Conservation (phyloP, 805 yeast genomes). For the Clavispora carvajalis region DNA sequence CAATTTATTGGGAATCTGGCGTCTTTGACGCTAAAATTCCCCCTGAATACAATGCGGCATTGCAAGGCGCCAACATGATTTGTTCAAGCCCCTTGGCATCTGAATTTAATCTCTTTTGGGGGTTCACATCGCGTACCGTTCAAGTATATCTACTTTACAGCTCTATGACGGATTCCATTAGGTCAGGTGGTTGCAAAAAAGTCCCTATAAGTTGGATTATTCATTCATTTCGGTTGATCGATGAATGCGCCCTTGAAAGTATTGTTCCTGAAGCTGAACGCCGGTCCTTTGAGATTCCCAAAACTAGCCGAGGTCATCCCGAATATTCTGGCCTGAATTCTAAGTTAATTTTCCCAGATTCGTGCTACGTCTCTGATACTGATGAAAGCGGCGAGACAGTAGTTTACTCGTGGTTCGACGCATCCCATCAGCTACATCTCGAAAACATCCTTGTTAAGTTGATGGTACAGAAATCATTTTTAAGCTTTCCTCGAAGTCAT, state of each 20-base stretch:
- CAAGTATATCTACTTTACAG: conserved; percentile 22
- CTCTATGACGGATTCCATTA: conserved; percentile 19
- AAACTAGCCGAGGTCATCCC: conserved; percentile 25
- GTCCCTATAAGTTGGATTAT: conserved; percentile 15
- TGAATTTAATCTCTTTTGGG: conserved; percentile 30
- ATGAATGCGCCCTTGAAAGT: conserved; percentile 15
- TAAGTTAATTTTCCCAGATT: conserved; percentile 5
- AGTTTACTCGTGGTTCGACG: conserved; percentile 14
- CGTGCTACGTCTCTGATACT: conserved; percentile 5
- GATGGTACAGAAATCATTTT: conserved; percentile 8
- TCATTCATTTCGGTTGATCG: conserved; percentile 10
- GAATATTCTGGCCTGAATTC: conserved; percentile 10
- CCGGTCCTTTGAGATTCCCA: conserved; percentile 22
- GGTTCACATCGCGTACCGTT: conserved; percentile 25
- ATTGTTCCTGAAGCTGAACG: conserved; percentile 22
- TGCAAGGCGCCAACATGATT: conserved; percentile 23
- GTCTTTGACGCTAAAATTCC: conserved; percentile 20
- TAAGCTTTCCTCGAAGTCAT: conserved; percentile 17
- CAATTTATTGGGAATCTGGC: conserved; percentile 28
- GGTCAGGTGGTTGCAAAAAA: conserved; percentile 14
- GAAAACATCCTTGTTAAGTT: conserved; percentile 9
- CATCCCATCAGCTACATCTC: conserved; percentile 11
- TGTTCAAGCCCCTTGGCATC: conserved; percentile 9
- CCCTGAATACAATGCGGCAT: conserved; percentile 29
- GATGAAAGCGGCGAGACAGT: conserved; percentile 4